Percentiles rank a stretch among this genome's conserved stretches.
Conservation (phyloP, 768 basidiomycete species). For the Suillus decipiens region DNA sequence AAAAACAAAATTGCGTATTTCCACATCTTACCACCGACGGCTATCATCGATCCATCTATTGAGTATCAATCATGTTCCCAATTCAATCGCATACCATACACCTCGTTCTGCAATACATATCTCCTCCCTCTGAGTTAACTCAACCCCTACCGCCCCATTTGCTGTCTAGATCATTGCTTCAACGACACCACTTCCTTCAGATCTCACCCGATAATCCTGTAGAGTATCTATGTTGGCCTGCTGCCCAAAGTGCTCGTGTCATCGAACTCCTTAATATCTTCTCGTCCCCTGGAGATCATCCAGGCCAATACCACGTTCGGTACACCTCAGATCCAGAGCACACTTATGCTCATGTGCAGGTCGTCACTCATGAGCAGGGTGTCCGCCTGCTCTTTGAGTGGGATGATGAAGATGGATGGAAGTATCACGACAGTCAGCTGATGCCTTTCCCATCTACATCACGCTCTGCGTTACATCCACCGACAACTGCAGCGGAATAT, state of each 20-base stretch:
- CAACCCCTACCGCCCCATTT: constrained; percentile 60
- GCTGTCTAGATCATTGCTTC: constrained; percentile 56
- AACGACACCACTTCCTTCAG: constrained; percentile 65
- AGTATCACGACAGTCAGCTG: constrained; percentile 64
- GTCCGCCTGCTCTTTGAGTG: constrained; percentile 71
- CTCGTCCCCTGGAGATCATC: constrained; percentile 29
- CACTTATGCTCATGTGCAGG: constrained; percentile 56
- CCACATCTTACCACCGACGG: constrained; percentile 1
- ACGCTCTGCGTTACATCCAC: constrained; percentile 28
- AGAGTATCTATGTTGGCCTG: constrained; percentile 73
- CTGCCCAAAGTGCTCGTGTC: constrained; percentile 35
- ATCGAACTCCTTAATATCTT: constrained; percentile 47
- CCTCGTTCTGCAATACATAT: constrained; percentile 58
- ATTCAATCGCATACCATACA: constrained; percentile 41
- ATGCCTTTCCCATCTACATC: constrained; percentile 69
- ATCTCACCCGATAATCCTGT: constrained; percentile 50
- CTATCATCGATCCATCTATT: background rate
- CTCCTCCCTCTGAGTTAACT: constrained; percentile 47
- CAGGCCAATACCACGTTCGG: constrained; percentile 30
- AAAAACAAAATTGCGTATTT: background rate
- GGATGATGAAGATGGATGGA: constrained; percentile 59
- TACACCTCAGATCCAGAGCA: constrained; percentile 53
- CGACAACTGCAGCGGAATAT: constrained; percentile 21
- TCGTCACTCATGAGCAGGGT: constrained; percentile 38
- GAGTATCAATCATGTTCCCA: constrained; percentile 32